Evolutionary conservation across 352 stramenopile species (phyloP).

Genomic region (Phytophthora sp.): DNA sequence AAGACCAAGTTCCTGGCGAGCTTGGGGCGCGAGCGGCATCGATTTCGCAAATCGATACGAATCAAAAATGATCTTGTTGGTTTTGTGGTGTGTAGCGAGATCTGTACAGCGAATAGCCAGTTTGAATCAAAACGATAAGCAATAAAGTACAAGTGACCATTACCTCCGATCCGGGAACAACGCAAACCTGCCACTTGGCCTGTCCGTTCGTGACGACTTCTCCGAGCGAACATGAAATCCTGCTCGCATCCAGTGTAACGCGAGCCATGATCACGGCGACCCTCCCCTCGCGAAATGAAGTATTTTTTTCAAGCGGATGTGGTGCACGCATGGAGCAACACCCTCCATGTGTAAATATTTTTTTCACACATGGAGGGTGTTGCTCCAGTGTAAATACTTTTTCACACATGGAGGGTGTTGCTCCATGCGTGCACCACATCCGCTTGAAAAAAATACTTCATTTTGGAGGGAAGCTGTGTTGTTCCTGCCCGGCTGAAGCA

Average conservation of each 20-base stretch:
- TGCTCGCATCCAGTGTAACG: neutral
- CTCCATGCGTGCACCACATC: neutral
- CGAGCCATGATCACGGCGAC: neutral
- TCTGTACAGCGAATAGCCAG: neutral
- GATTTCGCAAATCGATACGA: constrained; percentile 9
- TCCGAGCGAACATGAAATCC: neutral
- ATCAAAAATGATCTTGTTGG: constrained; percentile 5
- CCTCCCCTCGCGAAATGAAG: neutral
- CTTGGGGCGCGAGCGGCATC: neutral
- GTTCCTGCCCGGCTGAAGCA: neutral
- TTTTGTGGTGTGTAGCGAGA: neutral
- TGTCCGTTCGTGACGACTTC: too few species aligned
- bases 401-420: too few species aligned
- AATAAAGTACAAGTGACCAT: neutral
- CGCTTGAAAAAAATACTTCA: neutral
- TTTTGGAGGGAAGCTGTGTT: neutral
- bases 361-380: too few species aligned
- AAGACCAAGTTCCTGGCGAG: constrained; percentile 2
- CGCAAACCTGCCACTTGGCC: neutral
- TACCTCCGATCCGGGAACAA: neutral
- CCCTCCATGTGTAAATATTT: too few species aligned
- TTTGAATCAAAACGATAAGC: neutral
- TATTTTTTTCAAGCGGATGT: neutral
- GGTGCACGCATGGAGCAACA: neutral
- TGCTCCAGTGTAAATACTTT: too few species aligned